Evolutionary conservation across 306 rosid genomes (phyloP).

Genomic region (Quercus robur): DNA sequence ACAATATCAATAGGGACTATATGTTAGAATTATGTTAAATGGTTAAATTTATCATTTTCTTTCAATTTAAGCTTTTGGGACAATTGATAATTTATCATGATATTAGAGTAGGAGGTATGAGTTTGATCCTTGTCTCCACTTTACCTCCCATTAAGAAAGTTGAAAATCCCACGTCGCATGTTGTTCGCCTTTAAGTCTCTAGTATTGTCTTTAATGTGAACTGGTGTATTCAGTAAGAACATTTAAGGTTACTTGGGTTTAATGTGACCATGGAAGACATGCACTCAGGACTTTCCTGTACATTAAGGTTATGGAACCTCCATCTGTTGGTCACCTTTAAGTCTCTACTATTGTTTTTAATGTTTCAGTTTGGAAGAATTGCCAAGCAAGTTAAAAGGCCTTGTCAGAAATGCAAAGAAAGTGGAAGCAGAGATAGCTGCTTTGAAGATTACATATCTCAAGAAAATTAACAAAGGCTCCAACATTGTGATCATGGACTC

Average conservation of each 20-base stretch:
- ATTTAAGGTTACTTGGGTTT: background rate
- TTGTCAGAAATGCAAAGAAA: constrained; percentile 73
- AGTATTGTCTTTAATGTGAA: no score
- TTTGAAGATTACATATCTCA: constrained; percentile 74
- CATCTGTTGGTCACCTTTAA: background rate
- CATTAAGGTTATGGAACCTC: background rate
- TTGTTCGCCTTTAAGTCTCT: no score
- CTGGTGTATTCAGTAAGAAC: background rate
- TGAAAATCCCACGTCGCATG: no score
- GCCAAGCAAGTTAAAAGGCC: constrained; percentile 72
- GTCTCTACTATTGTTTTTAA: constrained; percentile 8
- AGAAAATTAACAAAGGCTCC: constrained; percentile 76
- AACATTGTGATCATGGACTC: constrained; percentile 75
- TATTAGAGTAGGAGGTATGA: no score
- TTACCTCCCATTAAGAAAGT: no score
- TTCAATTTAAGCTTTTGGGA: no score
- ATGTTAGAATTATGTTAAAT: background rate
- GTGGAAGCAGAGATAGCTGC: constrained; percentile 91
- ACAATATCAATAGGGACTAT: background rate
- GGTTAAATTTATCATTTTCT: no score
- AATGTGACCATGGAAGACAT: background rate
- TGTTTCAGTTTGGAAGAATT: constrained; percentile 79
- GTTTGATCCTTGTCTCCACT: no score
- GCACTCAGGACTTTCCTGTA: background rate
- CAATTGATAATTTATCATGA: no score